Evolutionary conservation across 2,329 filamentous ascomycete species (phyloP).

Genomic region (Colletotrichum simmondsii): DNA sequence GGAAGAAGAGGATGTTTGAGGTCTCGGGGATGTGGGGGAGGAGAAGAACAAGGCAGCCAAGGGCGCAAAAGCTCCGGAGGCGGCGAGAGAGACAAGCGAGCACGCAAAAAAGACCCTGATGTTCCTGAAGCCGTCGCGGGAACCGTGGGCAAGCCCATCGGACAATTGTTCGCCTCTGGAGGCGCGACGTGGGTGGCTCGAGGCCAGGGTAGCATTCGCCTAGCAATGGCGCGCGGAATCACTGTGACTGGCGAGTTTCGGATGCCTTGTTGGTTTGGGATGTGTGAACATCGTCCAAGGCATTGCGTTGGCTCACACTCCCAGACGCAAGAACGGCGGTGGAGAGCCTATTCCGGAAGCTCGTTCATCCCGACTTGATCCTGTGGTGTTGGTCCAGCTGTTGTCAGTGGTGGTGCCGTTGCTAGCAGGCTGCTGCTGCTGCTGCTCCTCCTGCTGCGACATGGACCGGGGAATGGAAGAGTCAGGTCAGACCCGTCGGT

Average conservation of each 20-base stretch:
- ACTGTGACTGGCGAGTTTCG: constrained; percentile 4
- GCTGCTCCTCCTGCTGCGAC: not conserved
- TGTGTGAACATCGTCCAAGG: constrained; percentile 1
- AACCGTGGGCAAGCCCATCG: not conserved
- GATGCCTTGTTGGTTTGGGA: constrained; percentile 8
- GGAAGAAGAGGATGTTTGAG: not conserved
- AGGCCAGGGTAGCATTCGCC: not conserved
- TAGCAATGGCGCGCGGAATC: not conserved
- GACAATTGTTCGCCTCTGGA: not conserved
- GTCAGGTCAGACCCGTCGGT: not conserved
- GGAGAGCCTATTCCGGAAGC: not conserved
- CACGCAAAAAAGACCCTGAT: not conserved
- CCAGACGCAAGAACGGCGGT: not conserved
- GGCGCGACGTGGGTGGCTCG: not conserved
- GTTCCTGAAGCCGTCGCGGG: constrained; percentile 1
- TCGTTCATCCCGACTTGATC: not conserved
- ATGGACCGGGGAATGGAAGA: not conserved
- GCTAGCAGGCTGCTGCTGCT: not conserved
- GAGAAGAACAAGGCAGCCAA: not conserved
- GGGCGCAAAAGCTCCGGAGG: not conserved
- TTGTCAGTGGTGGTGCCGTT: not conserved
- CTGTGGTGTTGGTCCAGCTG: not conserved
- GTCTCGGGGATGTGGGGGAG: not conserved
- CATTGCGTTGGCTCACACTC: constrained; percentile 2
- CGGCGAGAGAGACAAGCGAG: not conserved